Base-by-base conservation (phyloP, 2,329 filamentous ascomycete genomes). In the Coniochaeta sp. region DNA sequence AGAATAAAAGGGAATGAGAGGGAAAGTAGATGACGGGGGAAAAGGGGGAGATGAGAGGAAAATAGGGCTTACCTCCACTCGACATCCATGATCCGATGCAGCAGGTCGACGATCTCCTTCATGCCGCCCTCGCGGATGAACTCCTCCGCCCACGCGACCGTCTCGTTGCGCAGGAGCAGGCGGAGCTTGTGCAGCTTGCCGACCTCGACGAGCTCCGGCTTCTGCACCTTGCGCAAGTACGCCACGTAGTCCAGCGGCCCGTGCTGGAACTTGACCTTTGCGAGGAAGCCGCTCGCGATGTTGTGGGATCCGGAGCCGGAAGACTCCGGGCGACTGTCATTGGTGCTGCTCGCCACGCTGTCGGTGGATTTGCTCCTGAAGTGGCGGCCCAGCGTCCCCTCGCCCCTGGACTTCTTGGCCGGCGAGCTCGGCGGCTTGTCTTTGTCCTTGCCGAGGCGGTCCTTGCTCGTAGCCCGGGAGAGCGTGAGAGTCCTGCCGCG, bases 111-210 rank as follows among this genome's bases (percentile, higher is more conserved):
- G 63, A 98, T 90, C 73, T 97, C 91, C 65, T 89, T 85, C 92
- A 98, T 96, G 22, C 95, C 95, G 17, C 91, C 92, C 64, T 93
- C 87, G 44, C 86, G 82, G 66, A 98, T 91, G 71, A 98, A 99
- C 14, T 87, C 84, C 70, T 98, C 91, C 3, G 96, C 96, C 95
- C 95, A 99, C 14, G 89, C 85, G 6, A 99, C 91, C 0, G 93
- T 96, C 77, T 99, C 95, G 69, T 98, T 98, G 19, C 95, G 87
- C 58, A 99, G 81, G 58, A 98, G 77, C 22, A 97, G 81, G 16
- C 93, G 86, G 54, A 99, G 81, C 75, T 98, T 98, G 76, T 98
- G 95, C 38, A 99, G 77, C 71, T 95, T 93, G 52, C 93, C 92
- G n/a, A 98, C 90, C 72, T 98, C 93, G 10, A 97, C 88, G 42